Evolutionary conservation across 352 stramenopile species (phyloP), one percentile per base, ranked within the genome.

Genomic region (Phytophthora pinifolia): DNA sequence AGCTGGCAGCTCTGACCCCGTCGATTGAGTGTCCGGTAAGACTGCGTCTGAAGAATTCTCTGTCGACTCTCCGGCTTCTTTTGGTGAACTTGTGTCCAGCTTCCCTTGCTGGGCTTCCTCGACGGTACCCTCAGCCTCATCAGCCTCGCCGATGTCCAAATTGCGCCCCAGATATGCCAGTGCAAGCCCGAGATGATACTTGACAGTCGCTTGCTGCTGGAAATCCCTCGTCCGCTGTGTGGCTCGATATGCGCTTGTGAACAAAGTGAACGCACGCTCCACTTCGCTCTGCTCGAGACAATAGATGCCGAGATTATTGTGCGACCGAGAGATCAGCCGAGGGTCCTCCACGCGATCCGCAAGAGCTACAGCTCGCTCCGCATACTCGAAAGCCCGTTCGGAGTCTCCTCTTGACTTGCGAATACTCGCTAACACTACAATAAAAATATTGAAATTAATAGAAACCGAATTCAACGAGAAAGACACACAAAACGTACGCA

Each of bases 131-230:
- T 54, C 58, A 8, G 54, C 51, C 14, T 68, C 59, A 43, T 66
- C 59, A 10, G 66, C 50, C 2, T 70, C 62, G 15, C 18, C 35
- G 13, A 66, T 33, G 22, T 66, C 62, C 18, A 67, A 9, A 12
- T 42, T 62, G 22, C 59, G 52, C 10, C 59, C 64, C 12, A 78
- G 46, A 35, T 67, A 64, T 4, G 67, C 57, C 13, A 81, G 38
- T 1, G 52, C 52, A 29, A 77, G 41, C 0, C 70, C 70, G n/a
- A 86, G 46, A 51, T 84, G 73, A 22, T 79, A 83, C 54, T 67
- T 76, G 1, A 75, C 42, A 4, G 59, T 67, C 15, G 61, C 61
- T 51, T 74, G 73, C 7, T 79, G 59, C 9, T 69, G 37, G 1
- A 69, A 57, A 44, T 82, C 70, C 9, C 61, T 58, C 2, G 34